These are phyloP conservation scores for Fonsecaea erecta DNA, from an alignment of 2,329 filamentous ascomycete genomes.

Conservation along the genomic window DNA sequence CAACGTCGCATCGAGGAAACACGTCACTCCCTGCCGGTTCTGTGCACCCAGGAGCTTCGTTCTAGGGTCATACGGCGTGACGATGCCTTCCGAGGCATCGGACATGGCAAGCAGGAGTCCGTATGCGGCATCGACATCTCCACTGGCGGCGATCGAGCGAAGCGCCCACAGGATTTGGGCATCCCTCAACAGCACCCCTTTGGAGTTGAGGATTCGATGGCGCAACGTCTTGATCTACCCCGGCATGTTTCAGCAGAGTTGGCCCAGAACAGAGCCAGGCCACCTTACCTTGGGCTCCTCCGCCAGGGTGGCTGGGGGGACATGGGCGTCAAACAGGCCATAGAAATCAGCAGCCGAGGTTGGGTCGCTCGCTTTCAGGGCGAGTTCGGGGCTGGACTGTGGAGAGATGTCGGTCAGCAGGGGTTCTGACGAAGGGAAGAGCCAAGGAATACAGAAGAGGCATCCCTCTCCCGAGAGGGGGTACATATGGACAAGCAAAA, in stretches of 20 bases:
- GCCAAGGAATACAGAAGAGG: conserved; percentile 26
- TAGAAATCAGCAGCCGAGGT: conserved; percentile 35
- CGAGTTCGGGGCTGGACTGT: conserved; percentile 31
- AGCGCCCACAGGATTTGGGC: conserved; percentile 68
- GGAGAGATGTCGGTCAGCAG: conserved; percentile 23
- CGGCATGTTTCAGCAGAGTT: conserved; percentile 9
- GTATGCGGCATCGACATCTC: conserved; percentile 74
- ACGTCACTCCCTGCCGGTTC: conserved; percentile 86
- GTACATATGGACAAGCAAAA: conserved; percentile 32
- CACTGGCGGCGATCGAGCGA: conserved; percentile 65
- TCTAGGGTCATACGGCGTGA: conserved; percentile 73
- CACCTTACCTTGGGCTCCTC: conserved; percentile 35
- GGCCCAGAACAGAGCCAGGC: not conserved
- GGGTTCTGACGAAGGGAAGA: conserved; percentile 8
- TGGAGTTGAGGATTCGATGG: conserved; percentile 57
- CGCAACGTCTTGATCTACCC: conserved; percentile 58
- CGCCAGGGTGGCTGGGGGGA: conserved; percentile 11
- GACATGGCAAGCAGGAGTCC: conserved; percentile 78
- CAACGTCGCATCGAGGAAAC: conserved; percentile 86
- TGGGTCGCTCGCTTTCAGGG: conserved; percentile 24
- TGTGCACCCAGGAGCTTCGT: conserved; percentile 80
- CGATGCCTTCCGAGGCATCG: conserved; percentile 77
- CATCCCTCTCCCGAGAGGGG: conserved; percentile 20
- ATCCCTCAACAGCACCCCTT: conserved; percentile 62
- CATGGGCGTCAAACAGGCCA: conserved; percentile 33